phyloP scores from a whole-genome alignment of 352 stramenopile genomes.

The Phytophthora tubulina region DNA sequence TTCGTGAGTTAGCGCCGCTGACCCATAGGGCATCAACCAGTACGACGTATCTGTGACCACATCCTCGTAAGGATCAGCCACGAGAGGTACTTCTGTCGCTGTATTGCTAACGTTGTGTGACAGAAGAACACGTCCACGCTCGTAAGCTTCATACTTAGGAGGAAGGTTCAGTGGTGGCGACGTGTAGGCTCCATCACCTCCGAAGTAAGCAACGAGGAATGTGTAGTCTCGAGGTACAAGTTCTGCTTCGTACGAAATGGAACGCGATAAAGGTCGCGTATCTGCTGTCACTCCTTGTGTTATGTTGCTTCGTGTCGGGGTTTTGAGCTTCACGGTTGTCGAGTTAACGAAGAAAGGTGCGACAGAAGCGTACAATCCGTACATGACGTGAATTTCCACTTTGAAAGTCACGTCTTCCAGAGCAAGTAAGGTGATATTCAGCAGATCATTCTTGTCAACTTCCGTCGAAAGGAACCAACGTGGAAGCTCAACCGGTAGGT shows the following conservation, averaged over 20 bases:
- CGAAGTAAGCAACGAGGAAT: slow-evolving; percentile 91
- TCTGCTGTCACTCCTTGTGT: slow-evolving; percentile 73
- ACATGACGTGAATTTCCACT: slow-evolving; percentile 96
- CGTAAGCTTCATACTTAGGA: slow-evolving; percentile 93
- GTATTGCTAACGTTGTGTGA: slow-evolving; percentile 92
- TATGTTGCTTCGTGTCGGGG: slow-evolving; percentile 74
- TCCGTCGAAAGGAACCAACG: slow-evolving; percentile 91
- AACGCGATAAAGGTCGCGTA: slow-evolving; percentile 74
- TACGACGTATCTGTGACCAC: slow-evolving; percentile 65
- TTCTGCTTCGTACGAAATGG: slow-evolving; percentile 88
- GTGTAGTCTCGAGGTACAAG: slow-evolving; percentile 89
- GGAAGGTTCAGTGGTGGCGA: slow-evolving; percentile 94
- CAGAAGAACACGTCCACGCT: slow-evolving; percentile 94
- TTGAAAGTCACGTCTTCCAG: slow-evolving; percentile 97
- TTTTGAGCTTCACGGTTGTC: slow-evolving; percentile 87
- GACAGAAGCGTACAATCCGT: slow-evolving; percentile 91
- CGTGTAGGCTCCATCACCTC: slow-evolving; percentile 65
- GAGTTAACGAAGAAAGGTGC: slow-evolving; percentile 94
- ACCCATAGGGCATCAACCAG: slow-evolving; percentile 80
- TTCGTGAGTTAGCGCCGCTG: slow-evolving; percentile 80
- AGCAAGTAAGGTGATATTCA: slow-evolving; percentile 96
- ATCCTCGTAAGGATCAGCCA: slow-evolving; percentile 79
- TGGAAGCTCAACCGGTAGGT: slow-evolving; percentile 90
- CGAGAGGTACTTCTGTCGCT: slow-evolving; percentile 60
- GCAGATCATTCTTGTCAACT: slow-evolving; percentile 93